A percentile compares a stretch with the other conserved stretches of the same genome.
These are phyloP conservation scores for Amaranthus tricolor DNA, from an alignment of 179 eudicot species.

Conservation along the genomic window DNA sequence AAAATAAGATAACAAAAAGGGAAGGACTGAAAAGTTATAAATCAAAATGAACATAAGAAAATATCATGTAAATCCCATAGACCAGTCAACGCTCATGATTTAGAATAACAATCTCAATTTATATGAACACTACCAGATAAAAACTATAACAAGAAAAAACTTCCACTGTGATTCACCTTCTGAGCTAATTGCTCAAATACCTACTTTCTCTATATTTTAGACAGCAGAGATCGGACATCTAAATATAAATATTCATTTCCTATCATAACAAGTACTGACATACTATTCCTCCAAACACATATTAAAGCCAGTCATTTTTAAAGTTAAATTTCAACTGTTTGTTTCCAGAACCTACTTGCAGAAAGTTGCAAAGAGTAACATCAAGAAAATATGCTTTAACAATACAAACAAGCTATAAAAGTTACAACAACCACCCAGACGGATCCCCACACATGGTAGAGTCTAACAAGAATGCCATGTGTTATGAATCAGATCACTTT, in stretches of 20 bases:
- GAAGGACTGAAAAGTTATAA: background rate
- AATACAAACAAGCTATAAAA: too few relatives aligned
- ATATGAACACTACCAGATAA: background rate
- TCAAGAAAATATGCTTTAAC: too few relatives aligned
- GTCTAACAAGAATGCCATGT: too few relatives aligned
- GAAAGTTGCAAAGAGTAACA: too few relatives aligned
- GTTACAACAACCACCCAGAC: too few relatives aligned
- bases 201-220: background rate
- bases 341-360: too few relatives aligned
- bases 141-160: background rate
- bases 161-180: background rate
- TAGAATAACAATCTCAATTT: background rate
- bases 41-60: background rate
- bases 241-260: background rate
- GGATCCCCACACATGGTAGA: too few relatives aligned
- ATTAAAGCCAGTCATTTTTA: too few relatives aligned
- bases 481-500: too few relatives aligned
- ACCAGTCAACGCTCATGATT: background rate
- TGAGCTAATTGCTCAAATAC: background rate
- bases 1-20: background rate
- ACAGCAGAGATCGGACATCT: background rate
- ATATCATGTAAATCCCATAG: background rate
- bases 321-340: too few relatives aligned
- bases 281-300: too few relatives aligned
- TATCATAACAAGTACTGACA: background rate